Conservation (phyloP, 2,329 filamentous ascomycete species). For the Daldinia sp. region DNA sequence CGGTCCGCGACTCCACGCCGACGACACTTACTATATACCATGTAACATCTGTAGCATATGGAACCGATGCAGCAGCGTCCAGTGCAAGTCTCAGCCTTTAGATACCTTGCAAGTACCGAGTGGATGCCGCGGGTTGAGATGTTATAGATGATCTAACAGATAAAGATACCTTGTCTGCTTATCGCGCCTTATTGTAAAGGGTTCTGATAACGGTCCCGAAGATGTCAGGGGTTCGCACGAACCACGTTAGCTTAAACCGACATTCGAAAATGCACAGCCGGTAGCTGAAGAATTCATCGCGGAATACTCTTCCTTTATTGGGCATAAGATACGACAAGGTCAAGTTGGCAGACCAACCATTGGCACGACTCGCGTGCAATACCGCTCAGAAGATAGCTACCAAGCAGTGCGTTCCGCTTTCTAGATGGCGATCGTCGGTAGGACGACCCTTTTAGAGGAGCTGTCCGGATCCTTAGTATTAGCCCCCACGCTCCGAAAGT, state of each 20-base stretch:
- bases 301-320: slow-evolving; percentile 16
- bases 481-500: slow-evolving; percentile 18
- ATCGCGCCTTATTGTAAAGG: slow-evolving; percentile 17
- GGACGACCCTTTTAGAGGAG: not conserved
- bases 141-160: not conserved
- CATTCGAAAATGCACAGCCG: slow-evolving; percentile 13
- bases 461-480: not conserved
- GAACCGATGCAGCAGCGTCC: not conserved
- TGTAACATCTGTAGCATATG: no score
- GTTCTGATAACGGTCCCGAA: slow-evolving; percentile 31
- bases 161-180: no score
- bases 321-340: slow-evolving; percentile 17
- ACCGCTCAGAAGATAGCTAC: slow-evolving; percentile 20
- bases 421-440: slow-evolving; percentile 31
- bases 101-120: not conserved
- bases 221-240: slow-evolving; percentile 1
- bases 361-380: not conserved
- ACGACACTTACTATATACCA: not conserved
- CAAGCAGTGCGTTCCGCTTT: slow-evolving; percentile 14
- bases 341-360: slow-evolving; percentile 7
- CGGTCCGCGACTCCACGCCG: slow-evolving; percentile 13
- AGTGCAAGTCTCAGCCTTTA: slow-evolving; percentile 14
- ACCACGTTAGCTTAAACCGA: not conserved
- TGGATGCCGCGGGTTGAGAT: not conserved
- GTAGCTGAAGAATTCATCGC: slow-evolving; percentile 25